A percentile compares a stretch with the other conserved stretches of the same genome.
phyloP scores from a whole-genome alignment of 106 monocot genomes.

The Hemerocallis citrina region DNA sequence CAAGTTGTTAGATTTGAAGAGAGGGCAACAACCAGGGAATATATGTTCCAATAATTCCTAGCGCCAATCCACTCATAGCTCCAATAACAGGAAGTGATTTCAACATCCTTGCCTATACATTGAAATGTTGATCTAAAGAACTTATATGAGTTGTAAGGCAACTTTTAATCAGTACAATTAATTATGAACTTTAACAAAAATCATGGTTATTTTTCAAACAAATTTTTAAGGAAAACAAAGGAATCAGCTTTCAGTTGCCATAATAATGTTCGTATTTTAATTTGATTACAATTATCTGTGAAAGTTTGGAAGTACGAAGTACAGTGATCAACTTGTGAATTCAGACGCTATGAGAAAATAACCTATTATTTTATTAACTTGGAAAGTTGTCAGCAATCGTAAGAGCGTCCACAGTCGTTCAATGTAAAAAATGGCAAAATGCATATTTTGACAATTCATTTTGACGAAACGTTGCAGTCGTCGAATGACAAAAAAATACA shows the following conservation, averaged over 20 bases:
- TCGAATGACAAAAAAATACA: no score
- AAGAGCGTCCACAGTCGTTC: no score
- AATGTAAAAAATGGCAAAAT: no score
- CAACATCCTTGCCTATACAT: conserved; percentile 66
- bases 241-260: no score
- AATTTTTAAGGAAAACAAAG: no score
- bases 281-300: not conserved
- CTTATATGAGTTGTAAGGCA: not conserved
- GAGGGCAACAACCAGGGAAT: conserved; percentile 66
- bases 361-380: no score
- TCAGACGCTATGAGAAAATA: conserved; percentile 1
- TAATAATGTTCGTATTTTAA: no score
- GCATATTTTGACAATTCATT: no score
- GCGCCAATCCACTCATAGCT: conserved; percentile 60
- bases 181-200: not conserved
- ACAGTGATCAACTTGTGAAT: not conserved
- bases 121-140: conserved; percentile 4
- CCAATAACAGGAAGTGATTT: conserved; percentile 82
- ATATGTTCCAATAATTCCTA: conserved; percentile 68
- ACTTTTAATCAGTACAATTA: not conserved
- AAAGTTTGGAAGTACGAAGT: not conserved
- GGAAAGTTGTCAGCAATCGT: no score
- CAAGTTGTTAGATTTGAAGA: conserved; percentile 54
- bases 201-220: no score
- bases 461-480: no score